Base-by-base conservation (phyloP, 257 asterid species). In the Coffea eugenioides region DNA sequence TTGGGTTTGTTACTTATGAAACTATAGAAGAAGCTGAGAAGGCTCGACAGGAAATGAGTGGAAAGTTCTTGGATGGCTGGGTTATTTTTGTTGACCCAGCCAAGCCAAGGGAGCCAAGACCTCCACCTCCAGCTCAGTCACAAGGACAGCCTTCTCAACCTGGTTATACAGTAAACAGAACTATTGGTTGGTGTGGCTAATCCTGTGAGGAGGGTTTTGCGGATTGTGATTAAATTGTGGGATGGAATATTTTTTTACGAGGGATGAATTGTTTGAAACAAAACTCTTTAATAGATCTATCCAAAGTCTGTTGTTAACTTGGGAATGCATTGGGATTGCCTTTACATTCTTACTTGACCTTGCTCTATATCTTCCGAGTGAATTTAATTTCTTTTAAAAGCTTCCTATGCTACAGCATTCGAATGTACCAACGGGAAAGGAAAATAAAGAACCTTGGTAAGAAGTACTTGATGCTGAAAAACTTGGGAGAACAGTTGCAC, bases 71-170 rank as follows among this genome's bases (percentile, higher is more conserved):
- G 69, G 99, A 96, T 45, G 97, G 97, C 27, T 96, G 99, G 99
- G 98, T 94, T 56, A 92, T 96, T 73, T 96, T 96, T 78, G 98
- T 92, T 12, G 99, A 94, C 73, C 98, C 99, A 6, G 99, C 99
- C 54, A 94, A 80, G 77, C 97, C 97, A 1, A 90, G 89, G 83
- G 97, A 90, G 82, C 83, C 93, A 36, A 79, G 82, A 74, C 92
- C 85, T 9, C 91, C 87, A 45, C 93, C 79, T 57, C 92, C 87
- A 71, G 85, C 88, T 9, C 85, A 87, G n/a, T 89, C 75, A 41
- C 88, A 88, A 46, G 62, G 72, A 9, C 91, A 85, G 61, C 73
- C 89, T 31, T 3, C 83, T 12, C 89, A 83, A 65, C 62, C 84
- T 46, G 98, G 97, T 56, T 92, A 82, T 84, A 92, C 90, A 14